Conservation (phyloP, 2,329 filamentous ascomycete genomes). For the Trichoderma sp. region DNA sequence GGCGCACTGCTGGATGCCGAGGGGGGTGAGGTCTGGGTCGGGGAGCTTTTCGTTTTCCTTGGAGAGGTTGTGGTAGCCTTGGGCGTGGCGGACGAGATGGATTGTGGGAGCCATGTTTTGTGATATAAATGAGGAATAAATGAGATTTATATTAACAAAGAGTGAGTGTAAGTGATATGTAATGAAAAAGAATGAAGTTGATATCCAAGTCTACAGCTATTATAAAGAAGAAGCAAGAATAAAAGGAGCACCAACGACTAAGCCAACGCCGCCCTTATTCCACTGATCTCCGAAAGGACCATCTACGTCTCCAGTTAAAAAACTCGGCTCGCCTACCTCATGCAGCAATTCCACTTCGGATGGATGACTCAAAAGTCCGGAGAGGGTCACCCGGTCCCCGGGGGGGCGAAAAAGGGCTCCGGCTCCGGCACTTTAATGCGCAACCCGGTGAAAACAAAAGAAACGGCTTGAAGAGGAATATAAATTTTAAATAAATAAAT, state of each 20-base stretch:
- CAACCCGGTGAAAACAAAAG: too few relatives aligned
- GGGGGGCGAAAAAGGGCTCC: conserved; percentile 11
- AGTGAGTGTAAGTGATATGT: not conserved
- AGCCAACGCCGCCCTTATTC: not conserved
- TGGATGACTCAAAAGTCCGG: conserved; percentile 21
- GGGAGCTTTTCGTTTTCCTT: conserved; percentile 69
- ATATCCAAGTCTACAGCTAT: not conserved
- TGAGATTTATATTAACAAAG: not conserved
- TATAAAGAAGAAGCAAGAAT: not conserved
- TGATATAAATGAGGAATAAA: not conserved
- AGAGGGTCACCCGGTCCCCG: conserved; percentile 25
- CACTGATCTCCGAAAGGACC: not conserved
- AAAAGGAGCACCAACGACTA: not conserved
- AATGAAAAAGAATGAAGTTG: not conserved
- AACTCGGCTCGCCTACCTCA: conserved; percentile 13
- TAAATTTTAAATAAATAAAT: not conserved
- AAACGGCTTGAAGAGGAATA: not conserved
- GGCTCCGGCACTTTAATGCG: conserved; percentile 32
- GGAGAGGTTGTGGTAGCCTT: conserved; percentile 81
- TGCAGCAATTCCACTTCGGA: conserved; percentile 1
- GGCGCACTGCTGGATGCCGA: conserved; percentile 76
- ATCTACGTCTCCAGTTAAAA: not conserved
- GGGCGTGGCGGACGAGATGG: conserved; percentile 72
- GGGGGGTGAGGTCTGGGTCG: conserved; percentile 78
- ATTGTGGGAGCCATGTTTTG: conserved; percentile 56